Base-by-base conservation (phyloP, 2,329 filamentous ascomycete species). In the Fusarium sp. region DNA sequence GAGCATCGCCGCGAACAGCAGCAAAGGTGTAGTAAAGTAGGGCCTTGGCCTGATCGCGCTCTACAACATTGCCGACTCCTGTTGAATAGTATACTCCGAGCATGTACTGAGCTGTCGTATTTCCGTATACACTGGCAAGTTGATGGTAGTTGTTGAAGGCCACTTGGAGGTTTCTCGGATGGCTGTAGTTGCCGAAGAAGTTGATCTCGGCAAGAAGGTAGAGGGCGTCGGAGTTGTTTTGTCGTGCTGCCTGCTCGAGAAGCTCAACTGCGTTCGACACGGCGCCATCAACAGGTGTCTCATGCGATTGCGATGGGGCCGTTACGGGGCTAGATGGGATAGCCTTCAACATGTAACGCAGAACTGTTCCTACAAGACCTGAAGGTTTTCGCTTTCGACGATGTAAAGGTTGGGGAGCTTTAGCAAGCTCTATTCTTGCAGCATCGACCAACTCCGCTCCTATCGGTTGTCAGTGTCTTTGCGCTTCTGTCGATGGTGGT, bases 61-160 rank as follows among this genome's bases (percentile, higher is more conserved):
- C 88, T 8, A 97, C 93, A 2, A 90, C 91, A 32, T 89, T 89
- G 18, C 93, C 94, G 61, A 99, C 86, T 0, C 96, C 96, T 0
- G 96, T 99, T 37, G 94, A 94, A 81, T 99, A 95, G 87, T 97
- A 96, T 74, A 99, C 89, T 0, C 93, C 96, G 48, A 98, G 79
- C 95, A 99, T 98, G 80, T 97, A 92, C 79, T 98, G 94, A 3
- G 96, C 96, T 14, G 95, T 97, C 70, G 89, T 91, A 80, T 99
- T 98, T 46, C 95, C 96, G 71, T 92, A 88, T 63, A 91, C 79
- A 20, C 86, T 85, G 4, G 95, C 93, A 57, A 99, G 86, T 66
- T 90, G 86, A 67, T 92, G 85, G 80, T 98, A 99, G 82, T 93
- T 88, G 70, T 87, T 85, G 78, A 97, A 97, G 0, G 96, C 93